A percentile compares a stretch with the other conserved stretches of the same genome.
Conservation (phyloP, 768 basidiomycete genomes). For the Antrodiella citrinella region DNA sequence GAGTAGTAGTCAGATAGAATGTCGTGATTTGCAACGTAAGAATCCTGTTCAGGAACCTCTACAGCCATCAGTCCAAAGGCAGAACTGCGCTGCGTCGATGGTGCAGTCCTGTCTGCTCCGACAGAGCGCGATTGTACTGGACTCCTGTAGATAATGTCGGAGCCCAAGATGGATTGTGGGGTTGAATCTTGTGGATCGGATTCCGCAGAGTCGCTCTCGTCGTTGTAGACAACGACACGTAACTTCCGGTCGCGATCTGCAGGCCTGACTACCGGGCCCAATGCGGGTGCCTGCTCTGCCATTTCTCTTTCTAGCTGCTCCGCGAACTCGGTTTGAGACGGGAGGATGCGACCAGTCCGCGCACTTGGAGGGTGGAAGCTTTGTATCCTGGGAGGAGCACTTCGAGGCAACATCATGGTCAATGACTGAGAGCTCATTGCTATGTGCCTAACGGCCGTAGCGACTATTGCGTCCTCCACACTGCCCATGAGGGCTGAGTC, state of each 20-base stretch:
- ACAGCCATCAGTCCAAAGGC: neutral
- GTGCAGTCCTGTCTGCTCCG: neutral
- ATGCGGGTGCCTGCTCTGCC: neutral
- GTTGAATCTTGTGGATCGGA: neutral
- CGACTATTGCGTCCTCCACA: conserved; percentile 11
- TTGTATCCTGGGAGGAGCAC: conserved; percentile 14
- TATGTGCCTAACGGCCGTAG: conserved; percentile 1
- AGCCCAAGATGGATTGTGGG: conserved; percentile 17
- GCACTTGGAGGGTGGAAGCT: conserved; percentile 3
- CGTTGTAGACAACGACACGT: conserved; percentile 7
- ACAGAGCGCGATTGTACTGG: neutral
- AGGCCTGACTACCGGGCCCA: conserved; percentile 3
- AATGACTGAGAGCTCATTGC: conserved; percentile 2
- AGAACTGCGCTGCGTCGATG: neutral
- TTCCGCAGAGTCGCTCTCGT: conserved; percentile 1
- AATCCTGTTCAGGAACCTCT: neutral
- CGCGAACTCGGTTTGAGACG: conserved; percentile 15
- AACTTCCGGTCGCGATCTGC: conserved; percentile 8
- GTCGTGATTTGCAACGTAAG: neutral
- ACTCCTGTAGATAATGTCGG: conserved; percentile 21
- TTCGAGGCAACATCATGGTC: conserved; percentile 2
- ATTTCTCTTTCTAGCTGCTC: conserved; percentile 13
- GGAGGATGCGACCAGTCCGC: conserved; percentile 11
- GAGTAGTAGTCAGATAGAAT: neutral
- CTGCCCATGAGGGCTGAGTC: conserved; percentile 4